A percentile compares a stretch with the other conserved stretches of the same genome.
Conservation (phyloP, 768 basidiomycete genomes). For the Terana coerulea region DNA sequence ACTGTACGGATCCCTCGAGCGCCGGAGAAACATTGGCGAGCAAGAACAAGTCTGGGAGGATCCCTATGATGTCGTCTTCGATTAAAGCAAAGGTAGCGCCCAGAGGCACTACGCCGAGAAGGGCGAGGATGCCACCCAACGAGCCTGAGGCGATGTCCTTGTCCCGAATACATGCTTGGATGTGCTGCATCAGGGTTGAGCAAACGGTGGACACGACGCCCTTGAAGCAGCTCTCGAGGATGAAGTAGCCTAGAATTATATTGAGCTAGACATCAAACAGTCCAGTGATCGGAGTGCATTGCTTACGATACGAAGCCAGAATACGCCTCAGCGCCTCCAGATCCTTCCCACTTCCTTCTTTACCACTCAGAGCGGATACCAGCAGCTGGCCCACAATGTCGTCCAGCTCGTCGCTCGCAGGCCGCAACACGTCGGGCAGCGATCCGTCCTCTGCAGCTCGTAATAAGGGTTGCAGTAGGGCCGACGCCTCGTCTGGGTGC, state of each 20-base stretch:
- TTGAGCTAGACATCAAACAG: not conserved
- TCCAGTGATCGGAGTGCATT: not conserved
- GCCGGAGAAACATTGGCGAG: constrained; percentile 45
- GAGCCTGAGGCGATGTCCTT: constrained; percentile 24
- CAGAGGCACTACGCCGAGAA: constrained; percentile 14
- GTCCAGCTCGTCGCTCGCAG: constrained; percentile 43
- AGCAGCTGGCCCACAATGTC: constrained; percentile 37
- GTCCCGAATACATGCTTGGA: constrained; percentile 32
- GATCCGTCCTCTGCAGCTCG: constrained; percentile 34
- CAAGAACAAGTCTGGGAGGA: constrained; percentile 45
- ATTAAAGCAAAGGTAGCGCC: not conserved
- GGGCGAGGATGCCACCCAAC: constrained; percentile 32
- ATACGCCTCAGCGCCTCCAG: constrained; percentile 36
- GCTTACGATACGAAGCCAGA: constrained; percentile 23
- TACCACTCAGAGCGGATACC: constrained; percentile 31
- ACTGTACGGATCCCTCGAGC: constrained; percentile 16
- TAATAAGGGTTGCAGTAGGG: constrained; percentile 36
- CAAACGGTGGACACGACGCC: constrained; percentile 30
- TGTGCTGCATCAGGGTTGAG: constrained; percentile 32
- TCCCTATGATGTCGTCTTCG: constrained; percentile 8
- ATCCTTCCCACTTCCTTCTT: constrained; percentile 20
- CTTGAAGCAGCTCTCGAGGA: constrained; percentile 29
- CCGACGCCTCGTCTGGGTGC: constrained; percentile 27
- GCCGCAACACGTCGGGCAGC: constrained; percentile 45
- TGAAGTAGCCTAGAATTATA: constrained; percentile 23